A percentile compares a stretch with the other conserved stretches of the same genome.
Evolutionary conservation across 2,329 filamentous ascomycete genomes (phyloP).

Genomic region (Botrytis tulipae): DNA sequence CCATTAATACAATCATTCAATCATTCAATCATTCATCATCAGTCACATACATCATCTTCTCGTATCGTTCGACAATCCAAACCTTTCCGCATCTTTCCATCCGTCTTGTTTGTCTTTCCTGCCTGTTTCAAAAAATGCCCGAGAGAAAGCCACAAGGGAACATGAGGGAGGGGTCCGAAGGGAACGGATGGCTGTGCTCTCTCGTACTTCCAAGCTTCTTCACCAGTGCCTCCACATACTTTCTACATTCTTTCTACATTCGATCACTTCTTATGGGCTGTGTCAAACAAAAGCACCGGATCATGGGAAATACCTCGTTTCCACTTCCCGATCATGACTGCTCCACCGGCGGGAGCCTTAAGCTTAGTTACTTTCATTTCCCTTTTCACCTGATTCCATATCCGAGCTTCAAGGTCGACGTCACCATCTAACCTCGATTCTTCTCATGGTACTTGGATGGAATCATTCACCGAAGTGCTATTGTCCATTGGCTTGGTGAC

Average conservation of each 20-base stretch:
- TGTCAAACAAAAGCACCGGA: neutral
- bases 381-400: neutral
- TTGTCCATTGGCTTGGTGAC: constrained; percentile 12
- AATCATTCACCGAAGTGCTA: constrained; percentile 5
- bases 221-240: constrained; percentile 6
- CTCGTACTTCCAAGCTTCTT: neutral
- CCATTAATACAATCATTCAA: neutral
- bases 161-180: neutral
- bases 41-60: neutral
- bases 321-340: neutral
- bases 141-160: neutral
- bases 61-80: neutral
- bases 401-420: neutral
- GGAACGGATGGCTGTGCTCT: neutral
- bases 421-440: neutral
- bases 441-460: neutral
- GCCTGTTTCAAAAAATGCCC: constrained; percentile 12
- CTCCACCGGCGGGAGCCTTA: neutral
- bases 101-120: constrained; percentile 1
- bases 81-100: neutral
- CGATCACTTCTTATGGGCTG: neutral
- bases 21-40: neutral
- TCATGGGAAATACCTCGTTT: neutral
- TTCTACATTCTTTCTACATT: constrained; percentile 12
- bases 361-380: neutral